These are phyloP conservation scores for Fusarium redolens DNA, from an alignment of 2,329 filamentous ascomycete genomes.

Conservation along the genomic window DNA sequence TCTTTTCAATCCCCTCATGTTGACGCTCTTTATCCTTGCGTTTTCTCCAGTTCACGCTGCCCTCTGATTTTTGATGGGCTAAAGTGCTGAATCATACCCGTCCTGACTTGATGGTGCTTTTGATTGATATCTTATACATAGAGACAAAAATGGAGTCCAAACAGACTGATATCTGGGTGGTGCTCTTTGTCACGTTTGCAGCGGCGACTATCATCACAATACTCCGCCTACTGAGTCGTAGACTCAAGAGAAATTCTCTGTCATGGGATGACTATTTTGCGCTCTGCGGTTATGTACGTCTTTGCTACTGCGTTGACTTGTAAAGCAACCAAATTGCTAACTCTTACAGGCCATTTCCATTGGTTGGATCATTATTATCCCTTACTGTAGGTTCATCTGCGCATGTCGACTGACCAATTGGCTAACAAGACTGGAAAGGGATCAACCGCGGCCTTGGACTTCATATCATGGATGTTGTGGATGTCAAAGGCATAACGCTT, in stretches of 20 bases:
- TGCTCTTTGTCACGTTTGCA: constrained; percentile 27
- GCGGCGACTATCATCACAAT: constrained; percentile 24
- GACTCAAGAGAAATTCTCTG: constrained; percentile 15
- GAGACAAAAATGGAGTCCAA: constrained; percentile 18
- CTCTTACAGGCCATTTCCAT: constrained; percentile 15
- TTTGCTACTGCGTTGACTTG: background rate
- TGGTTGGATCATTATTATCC: constrained; percentile 32
- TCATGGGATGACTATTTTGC: constrained; percentile 39
- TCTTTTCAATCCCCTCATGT: background rate
- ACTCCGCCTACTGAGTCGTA: constrained; percentile 26
- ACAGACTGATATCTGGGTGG: constrained; percentile 24
- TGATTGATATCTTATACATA: background rate
- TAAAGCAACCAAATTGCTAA: background rate
- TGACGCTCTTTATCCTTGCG: background rate
- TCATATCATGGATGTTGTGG: constrained; percentile 13
- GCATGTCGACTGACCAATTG: background rate
- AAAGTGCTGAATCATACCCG: background rate
- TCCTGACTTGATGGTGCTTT: background rate
- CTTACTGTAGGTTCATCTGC: constrained; percentile 20
- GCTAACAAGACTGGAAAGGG: constrained; percentile 20
- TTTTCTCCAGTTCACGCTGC: background rate
- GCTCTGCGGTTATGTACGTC: constrained; percentile 23
- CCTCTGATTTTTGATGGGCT: background rate
- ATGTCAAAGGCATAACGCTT: background rate
- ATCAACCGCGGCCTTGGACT: constrained; percentile 29